Evolutionary conservation across 768 basidiomycete genomes (phyloP), one percentile per base, ranked within the genome.

Genomic region (Fomitopsis pulvina): DNA sequence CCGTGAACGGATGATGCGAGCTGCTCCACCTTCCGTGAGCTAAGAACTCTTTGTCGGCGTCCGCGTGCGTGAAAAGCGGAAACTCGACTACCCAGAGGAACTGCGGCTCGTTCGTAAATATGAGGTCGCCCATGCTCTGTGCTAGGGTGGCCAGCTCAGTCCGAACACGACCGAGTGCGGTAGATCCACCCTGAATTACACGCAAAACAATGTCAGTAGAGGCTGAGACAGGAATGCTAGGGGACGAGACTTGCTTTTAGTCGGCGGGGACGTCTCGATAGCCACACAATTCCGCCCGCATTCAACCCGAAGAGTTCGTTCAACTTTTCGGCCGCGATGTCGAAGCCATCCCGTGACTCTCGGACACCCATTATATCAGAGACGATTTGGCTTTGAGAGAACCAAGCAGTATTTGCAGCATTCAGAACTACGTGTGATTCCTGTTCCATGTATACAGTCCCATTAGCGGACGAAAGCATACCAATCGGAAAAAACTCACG

Each of bases 61-160:
- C 93, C 30, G 85, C 81, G 26, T 75, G 81, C 14, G 93, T 83
- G 71, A 95, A 96, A 21, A 97, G 75, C 12, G 94, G 94, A 64
- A 96, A 96, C 65, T 95, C 92, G 4, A 92, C 95, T 47, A 97
- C 80, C 94, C 94, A 97, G 18, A 94, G 74, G 67, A 97, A 94
- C 65, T 90, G 85, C 42, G 90, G 90, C 22, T 68, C 67, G 25
- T 72, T 47, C 2, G 82, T 68, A 10, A 84, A 72, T 14, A 63
- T 65, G 50, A 83, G 73, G 43, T 80, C 75, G 45, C 83, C 85
- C 51, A 76, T 76, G 44, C 68, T 66, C 54, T 83, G 79, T 3
- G 90, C 86, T 37, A 73, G 64, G 52, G 88, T 83, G 22, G 79
- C 76, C 45, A 95, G 69, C 46, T 74, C 76, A 29, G 85, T 71